These are phyloP conservation scores for Ustilago lituana DNA, from an alignment of 1,284 basidiomycete genomes.

Conservation along the genomic window DNA sequence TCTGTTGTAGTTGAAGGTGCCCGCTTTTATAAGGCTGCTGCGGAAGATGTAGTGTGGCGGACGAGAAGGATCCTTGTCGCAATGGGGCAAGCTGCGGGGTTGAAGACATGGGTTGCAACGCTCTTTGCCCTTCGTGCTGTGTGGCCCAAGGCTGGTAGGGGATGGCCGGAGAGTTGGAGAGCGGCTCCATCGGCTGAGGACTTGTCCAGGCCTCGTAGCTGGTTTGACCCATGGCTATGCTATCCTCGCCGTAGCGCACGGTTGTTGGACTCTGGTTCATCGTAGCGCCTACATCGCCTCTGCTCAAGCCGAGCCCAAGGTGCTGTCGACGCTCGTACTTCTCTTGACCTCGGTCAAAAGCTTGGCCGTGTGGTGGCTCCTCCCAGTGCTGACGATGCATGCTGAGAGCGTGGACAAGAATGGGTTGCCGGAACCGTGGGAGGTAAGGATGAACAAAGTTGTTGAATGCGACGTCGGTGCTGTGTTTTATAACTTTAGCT, in stretches of 20 bases:
- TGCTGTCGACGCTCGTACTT: no score
- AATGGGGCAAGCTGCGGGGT: constrained; percentile 7
- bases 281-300: background rate
- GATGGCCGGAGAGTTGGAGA: constrained; percentile 19
- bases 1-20: constrained; percentile 1
- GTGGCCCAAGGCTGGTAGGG: constrained; percentile 18
- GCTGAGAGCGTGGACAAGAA: background rate
- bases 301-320: constrained; percentile 15
- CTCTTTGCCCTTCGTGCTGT: constrained; percentile 7
- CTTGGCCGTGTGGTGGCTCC: background rate
- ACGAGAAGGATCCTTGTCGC: constrained; percentile 1
- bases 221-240: constrained; percentile 20
- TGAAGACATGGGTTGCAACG: constrained; percentile 11
- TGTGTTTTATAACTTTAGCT: no score
- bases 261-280: background rate
- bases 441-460: no score
- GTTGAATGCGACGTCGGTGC: no score
- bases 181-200: constrained; percentile 24
- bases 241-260: background rate
- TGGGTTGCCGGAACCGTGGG: no score
- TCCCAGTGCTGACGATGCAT: constrained; percentile 1
- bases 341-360: background rate
- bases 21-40: background rate
- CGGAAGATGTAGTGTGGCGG: background rate
- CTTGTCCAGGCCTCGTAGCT: constrained; percentile 17